phyloP scores from a whole-genome alignment of 805 yeast species.

The Hanseniaspora occidentalis region DNA sequence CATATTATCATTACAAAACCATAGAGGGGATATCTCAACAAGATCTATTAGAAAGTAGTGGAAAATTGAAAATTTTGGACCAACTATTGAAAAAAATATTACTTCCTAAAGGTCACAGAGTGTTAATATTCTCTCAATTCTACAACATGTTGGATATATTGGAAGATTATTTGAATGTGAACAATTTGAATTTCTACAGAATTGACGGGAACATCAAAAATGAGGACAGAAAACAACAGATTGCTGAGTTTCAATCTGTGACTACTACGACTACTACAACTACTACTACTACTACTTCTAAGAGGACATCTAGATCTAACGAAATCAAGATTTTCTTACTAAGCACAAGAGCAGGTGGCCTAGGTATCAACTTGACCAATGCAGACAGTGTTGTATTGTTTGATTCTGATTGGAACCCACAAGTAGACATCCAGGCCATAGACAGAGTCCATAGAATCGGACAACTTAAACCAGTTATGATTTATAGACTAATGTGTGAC shows the following conservation, averaged over 20 bases:
- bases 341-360: constrained; percentile 90
- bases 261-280: no score
- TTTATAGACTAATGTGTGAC: constrained; percentile 64
- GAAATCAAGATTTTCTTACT: constrained; percentile 45
- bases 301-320: constrained; percentile 12
- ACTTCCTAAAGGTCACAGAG: constrained; percentile 43
- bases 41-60: constrained; percentile 42
- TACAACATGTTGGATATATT: constrained; percentile 70
- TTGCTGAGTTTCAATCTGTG: constrained; percentile 31
- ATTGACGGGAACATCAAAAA: constrained; percentile 70
- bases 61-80: constrained; percentile 60
- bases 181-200: constrained; percentile 37
- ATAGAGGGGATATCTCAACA: constrained; percentile 24
- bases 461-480: constrained; percentile 69
- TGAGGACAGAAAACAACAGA: constrained; percentile 50
- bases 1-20: constrained; percentile 41
- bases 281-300: no score
- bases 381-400: constrained; percentile 86
- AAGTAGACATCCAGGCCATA: constrained; percentile 92
- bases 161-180: constrained; percentile 54
- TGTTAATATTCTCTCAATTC: constrained; percentile 80
- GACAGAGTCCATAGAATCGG: constrained; percentile 93
- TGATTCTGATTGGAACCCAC: constrained; percentile 97
- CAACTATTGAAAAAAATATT: constrained; percentile 42
- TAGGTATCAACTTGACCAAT: constrained; percentile 74